Conservation (phyloP, 352 stramenopile genomes). For the Phytopythium delawarense region DNA sequence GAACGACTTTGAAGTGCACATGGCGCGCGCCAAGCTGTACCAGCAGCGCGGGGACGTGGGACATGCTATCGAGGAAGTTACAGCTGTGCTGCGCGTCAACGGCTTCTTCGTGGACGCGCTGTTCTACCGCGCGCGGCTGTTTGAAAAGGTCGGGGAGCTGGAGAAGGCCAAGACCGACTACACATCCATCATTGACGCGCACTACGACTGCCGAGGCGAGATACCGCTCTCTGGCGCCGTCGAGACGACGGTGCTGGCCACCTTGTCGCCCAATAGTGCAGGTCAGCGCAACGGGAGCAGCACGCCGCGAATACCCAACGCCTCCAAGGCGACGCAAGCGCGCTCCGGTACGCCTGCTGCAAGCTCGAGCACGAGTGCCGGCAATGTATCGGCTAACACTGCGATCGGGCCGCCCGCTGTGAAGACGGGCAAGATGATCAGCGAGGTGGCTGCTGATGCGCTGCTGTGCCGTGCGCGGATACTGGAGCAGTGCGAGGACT, state of each 20-base stretch:
- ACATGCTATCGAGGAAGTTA: conserved; percentile 51
- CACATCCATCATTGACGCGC: conserved; percentile 61
- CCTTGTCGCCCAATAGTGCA: not conserved
- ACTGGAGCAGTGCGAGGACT: conserved; percentile 35
- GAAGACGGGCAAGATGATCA: conserved; percentile 40
- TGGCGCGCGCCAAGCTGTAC: conserved; percentile 50
- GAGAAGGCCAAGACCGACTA: conserved; percentile 53
- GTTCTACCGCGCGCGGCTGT: conserved; percentile 55
- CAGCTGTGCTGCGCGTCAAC: conserved; percentile 44
- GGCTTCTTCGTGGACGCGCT: conserved; percentile 74
- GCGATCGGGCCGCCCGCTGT: not conserved
- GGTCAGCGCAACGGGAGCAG: not conserved
- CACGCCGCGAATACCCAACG: conserved; percentile 5
- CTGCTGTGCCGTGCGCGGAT: conserved; percentile 54
- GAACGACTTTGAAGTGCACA: conserved; percentile 55
- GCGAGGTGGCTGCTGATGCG: conserved; percentile 46
- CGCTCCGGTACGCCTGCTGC: not conserved
- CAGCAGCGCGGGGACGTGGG: conserved; percentile 35
- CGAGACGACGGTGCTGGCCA: conserved; percentile 5
- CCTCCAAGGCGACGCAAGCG: not conserved
- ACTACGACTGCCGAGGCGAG: conserved; percentile 38
- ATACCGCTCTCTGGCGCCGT: not conserved
- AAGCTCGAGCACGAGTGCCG: not conserved
- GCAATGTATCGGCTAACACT: not conserved
- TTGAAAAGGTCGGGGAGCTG: conserved; percentile 31